Conservation (phyloP, 2,329 filamentous ascomycete species). For the Apiospora rasikravindrae region DNA sequence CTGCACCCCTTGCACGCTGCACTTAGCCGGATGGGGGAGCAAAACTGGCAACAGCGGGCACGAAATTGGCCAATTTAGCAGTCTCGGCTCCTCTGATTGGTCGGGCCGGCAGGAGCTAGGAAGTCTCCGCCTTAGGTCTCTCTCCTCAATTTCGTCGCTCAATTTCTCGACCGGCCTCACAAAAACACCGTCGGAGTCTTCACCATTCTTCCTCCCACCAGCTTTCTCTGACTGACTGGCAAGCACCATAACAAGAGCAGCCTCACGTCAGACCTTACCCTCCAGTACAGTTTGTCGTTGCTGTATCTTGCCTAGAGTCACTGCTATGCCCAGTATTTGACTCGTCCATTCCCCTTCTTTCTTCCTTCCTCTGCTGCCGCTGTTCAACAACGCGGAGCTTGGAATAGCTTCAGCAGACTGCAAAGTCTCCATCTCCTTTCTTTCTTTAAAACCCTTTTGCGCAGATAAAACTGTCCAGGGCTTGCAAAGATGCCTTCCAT, state of each 20-base stretch:
- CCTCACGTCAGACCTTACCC: background rate
- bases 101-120: background rate
- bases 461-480: slow-evolving; percentile 24
- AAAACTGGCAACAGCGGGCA: background rate
- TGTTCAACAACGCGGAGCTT: slow-evolving; percentile 16
- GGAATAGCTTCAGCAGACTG: background rate
- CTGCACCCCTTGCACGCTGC: background rate
- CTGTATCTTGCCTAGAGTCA: slow-evolving; percentile 4
- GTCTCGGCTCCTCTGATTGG: background rate
- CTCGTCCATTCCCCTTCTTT: background rate
- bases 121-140: slow-evolving; percentile 9
- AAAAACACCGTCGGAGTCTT: slow-evolving; percentile 16
- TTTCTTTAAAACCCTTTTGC: background rate
- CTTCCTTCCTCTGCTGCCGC: background rate
- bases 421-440: background rate
- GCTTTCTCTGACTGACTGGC: slow-evolving; percentile 1
- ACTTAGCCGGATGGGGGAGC: background rate
- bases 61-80: background rate
- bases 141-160: slow-evolving; percentile 7
- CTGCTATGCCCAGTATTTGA: slow-evolving; percentile 10
- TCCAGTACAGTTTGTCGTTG: background rate
- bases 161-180: slow-evolving; percentile 7
- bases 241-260: background rate
- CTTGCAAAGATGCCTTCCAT: slow-evolving; percentile 56
- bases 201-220: background rate